Evolutionary conservation across 768 basidiomycete genomes (phyloP).

Genomic region (Russula earlei): DNA sequence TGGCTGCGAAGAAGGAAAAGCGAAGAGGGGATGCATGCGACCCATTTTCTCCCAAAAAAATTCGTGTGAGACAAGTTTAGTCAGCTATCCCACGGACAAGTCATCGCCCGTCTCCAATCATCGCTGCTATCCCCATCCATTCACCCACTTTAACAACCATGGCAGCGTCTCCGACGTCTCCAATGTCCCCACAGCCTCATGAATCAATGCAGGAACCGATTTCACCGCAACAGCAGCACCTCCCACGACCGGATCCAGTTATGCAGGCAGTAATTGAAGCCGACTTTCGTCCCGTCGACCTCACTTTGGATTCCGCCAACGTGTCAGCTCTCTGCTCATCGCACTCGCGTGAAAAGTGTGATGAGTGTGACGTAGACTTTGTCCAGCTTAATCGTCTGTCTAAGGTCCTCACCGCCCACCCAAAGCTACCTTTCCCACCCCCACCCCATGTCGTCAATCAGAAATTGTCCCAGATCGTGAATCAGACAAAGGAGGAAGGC

Average conservation of each 20-base stretch:
- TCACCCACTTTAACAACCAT: constrained; percentile 24
- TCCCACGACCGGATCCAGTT: constrained; percentile 54
- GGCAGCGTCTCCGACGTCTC: too few relatives aligned
- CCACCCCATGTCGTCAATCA: constrained; percentile 69
- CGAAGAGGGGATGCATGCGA: not conserved
- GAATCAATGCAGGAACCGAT: constrained; percentile 25
- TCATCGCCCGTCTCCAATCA: too few relatives aligned
- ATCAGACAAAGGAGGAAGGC: constrained; percentile 83
- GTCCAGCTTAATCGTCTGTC: constrained; percentile 66
- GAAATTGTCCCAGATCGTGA: constrained; percentile 66
- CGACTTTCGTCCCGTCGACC: constrained; percentile 49
- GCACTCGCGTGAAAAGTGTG: constrained; percentile 69
- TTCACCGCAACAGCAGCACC: constrained; percentile 27
- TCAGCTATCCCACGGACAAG: constrained; percentile 8
- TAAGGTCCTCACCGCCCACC: constrained; percentile 57
- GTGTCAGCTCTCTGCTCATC: constrained; percentile 48
- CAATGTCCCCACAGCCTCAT: too few relatives aligned
- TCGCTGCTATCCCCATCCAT: not conserved
- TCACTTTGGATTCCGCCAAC: constrained; percentile 47
- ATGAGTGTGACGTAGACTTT: constrained; percentile 67
- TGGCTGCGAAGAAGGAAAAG: constrained; percentile 27
- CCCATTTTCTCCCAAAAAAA: constrained; percentile 8
- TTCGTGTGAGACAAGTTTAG: constrained; percentile 15
- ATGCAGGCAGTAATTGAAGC: constrained; percentile 72
- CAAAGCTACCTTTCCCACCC: constrained; percentile 68